Conservation (phyloP, 257 asterid genomes). For the Przewalskia tangutica region DNA sequence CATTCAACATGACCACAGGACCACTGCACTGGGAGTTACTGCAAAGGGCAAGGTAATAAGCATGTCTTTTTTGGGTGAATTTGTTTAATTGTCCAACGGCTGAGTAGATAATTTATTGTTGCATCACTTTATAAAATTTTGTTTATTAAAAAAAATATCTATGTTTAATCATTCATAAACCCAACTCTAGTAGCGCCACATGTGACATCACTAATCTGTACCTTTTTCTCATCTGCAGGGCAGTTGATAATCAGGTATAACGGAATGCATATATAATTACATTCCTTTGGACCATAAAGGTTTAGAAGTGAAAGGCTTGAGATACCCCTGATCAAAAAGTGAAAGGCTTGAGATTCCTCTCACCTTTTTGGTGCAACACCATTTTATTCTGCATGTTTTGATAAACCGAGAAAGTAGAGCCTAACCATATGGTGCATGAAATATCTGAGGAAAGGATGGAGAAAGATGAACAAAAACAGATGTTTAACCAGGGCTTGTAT, state of each 20-base stretch:
- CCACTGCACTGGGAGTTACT: slow-evolving; percentile 95
- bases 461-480: background rate
- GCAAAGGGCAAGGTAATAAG: slow-evolving; percentile 68
- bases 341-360: slow-evolving; percentile 1
- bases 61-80: background rate
- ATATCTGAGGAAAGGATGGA: background rate
- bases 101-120: background rate
- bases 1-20: slow-evolving; percentile 92
- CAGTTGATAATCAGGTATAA: slow-evolving; percentile 86
- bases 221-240: slow-evolving; percentile 59
- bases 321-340: background rate
- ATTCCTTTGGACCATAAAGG: background rate
- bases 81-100: background rate
- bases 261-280: background rate
- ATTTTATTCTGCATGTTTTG: background rate
- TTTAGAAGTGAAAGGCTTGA: background rate
- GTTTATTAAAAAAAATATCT: background rate
- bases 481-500: background rate
- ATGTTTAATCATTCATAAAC: slow-evolving; percentile 1
- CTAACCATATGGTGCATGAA: background rate
- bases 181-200: background rate
- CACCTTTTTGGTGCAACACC: background rate
- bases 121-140: slow-evolving; percentile 7
- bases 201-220: slow-evolving; percentile 9
- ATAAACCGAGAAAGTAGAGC: background rate